phyloP scores from a whole-genome alignment of 306 rosid species.

The Spatholobus suberectus region DNA sequence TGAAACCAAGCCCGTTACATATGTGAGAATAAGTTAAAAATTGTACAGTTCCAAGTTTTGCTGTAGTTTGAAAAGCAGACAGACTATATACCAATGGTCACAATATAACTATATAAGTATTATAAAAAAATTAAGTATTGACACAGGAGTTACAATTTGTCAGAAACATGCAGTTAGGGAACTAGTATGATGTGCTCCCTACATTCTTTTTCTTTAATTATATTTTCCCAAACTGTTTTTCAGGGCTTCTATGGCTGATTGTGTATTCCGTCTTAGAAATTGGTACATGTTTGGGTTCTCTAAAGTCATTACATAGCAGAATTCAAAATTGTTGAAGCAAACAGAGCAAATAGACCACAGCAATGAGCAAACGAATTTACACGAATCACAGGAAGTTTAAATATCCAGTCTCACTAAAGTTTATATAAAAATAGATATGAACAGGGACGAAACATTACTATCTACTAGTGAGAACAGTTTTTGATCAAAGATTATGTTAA shows the following conservation, averaged over 20 bases:
- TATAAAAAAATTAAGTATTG: conserved; percentile 3
- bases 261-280: background rate
- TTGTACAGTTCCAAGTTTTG: background rate
- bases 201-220: background rate
- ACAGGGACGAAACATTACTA: background rate
- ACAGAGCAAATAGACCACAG: background rate
- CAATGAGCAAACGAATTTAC: background rate
- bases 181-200: background rate
- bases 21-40: conserved; percentile 10
- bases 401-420: background rate
- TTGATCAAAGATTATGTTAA: background rate
- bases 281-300: conserved; percentile 13
- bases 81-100: conserved; percentile 3
- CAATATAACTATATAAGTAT: conserved; percentile 5
- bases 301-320: background rate
- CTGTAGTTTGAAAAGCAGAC: conserved; percentile 22
- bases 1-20: conserved; percentile 11
- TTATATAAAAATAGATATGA: background rate
- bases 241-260: conserved; percentile 1
- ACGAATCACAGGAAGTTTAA: background rate
- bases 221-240: background rate
- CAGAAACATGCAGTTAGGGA: conserved; percentile 20
- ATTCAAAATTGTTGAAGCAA: background rate
- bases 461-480: background rate
- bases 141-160: conserved; percentile 21